Percentiles rank a stretch among this genome's conserved stretches.
Evolutionary conservation across 2,329 filamentous ascomycete genomes (phyloP).

Genomic region (Cadophora sp.): DNA sequence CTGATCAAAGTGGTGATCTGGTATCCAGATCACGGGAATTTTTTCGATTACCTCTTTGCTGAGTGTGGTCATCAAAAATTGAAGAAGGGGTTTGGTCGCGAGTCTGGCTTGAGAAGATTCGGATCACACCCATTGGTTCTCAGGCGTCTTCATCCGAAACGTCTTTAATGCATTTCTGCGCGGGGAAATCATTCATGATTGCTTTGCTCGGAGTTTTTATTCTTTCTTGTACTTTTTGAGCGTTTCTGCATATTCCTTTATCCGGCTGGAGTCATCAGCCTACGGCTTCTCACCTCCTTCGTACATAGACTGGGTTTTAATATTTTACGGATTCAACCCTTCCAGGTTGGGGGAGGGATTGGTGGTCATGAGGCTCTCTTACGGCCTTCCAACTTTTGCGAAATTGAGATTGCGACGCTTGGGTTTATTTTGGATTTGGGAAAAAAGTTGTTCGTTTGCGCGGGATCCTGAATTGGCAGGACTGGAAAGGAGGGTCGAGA

Average conservation of each 20-base stretch:
- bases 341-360: slow-evolving; percentile 16
- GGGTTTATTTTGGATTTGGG: slow-evolving; percentile 23
- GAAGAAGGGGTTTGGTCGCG: slow-evolving; percentile 8
- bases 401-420: slow-evolving; percentile 20
- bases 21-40: slow-evolving; percentile 12
- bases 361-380: slow-evolving; percentile 11
- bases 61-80: slow-evolving; percentile 37
- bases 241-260: slow-evolving; percentile 43
- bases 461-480: not conserved
- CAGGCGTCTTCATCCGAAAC: slow-evolving; percentile 25
- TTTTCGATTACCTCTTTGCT: slow-evolving; percentile 42
- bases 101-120: slow-evolving; percentile 15
- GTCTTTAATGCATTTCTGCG: slow-evolving; percentile 40
- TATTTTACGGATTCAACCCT: slow-evolving; percentile 8
- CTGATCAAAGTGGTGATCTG: slow-evolving; percentile 19
- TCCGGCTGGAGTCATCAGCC: slow-evolving; percentile 4
- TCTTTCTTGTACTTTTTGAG: slow-evolving; percentile 40
- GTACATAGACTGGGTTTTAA: slow-evolving; percentile 35
- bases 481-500: not conserved
- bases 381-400: slow-evolving; percentile 5
- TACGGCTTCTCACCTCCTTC: slow-evolving; percentile 28
- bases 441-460: slow-evolving; percentile 20
- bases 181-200: slow-evolving; percentile 32
- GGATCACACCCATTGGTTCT: slow-evolving; percentile 15
- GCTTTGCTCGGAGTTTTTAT: slow-evolving; percentile 28